Evolutionary conservation across 2,329 filamentous ascomycete species (phyloP).

Genomic region (Colletotrichum coccodes): DNA sequence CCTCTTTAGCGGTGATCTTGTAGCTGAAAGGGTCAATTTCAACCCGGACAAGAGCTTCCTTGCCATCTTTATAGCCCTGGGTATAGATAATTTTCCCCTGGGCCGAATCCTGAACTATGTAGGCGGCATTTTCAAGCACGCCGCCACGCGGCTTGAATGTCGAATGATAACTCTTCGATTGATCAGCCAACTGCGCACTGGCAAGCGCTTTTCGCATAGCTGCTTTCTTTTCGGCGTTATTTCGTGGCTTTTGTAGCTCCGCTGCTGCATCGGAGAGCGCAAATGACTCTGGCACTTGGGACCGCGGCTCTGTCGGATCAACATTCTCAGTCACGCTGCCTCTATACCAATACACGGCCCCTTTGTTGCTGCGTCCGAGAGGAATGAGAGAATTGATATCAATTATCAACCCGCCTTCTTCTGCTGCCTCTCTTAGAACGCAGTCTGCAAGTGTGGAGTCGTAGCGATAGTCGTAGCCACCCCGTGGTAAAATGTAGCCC

Average conservation of each 20-base stretch:
- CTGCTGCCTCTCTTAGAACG: neutral
- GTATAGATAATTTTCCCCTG: neutral
- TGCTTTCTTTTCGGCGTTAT: neutral
- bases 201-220: neutral
- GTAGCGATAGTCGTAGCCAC: neutral
- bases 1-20: neutral
- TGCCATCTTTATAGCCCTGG: neutral
- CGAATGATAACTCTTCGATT: neutral
- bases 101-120: neutral
- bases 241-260: neutral
- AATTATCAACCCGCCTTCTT: neutral
- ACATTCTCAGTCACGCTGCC: neutral
- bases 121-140: neutral
- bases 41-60: neutral
- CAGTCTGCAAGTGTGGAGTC: constrained; percentile 6
- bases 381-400: neutral
- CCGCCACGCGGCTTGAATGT: neutral
- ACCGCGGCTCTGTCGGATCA: neutral
- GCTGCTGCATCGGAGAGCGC: neutral
- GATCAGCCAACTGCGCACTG: neutral
- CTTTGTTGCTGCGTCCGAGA: neutral
- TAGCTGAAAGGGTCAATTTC: neutral
- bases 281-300: neutral
- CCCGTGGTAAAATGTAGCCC: constrained; percentile 1
- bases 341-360: constrained; percentile 6